A percentile compares a stretch with the other conserved stretches of the same genome.
Evolutionary conservation across 1,284 basidiomycete species (phyloP).

Genomic region (Apiotrichum laibachii): DNA sequence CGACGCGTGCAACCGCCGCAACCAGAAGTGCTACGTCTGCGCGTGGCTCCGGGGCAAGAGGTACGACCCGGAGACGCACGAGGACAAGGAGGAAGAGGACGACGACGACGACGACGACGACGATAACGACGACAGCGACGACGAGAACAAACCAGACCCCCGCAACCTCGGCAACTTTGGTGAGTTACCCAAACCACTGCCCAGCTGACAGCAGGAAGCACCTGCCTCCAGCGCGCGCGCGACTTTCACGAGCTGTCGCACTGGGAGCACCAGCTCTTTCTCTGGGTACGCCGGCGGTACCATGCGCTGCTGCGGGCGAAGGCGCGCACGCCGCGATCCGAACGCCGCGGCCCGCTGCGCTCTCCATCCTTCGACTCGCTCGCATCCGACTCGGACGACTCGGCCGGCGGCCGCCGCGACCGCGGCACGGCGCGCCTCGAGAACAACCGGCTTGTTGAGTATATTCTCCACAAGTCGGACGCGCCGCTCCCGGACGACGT

Average conservation of each 20-base stretch:
- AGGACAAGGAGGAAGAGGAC: neutral
- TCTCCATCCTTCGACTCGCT: neutral
- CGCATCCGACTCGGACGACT: constrained; percentile 19
- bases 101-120: neutral
- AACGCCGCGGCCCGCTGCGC: neutral
- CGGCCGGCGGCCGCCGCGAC: constrained; percentile 21
- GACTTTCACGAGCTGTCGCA: constrained; percentile 46
- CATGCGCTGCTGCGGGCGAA: constrained; percentile 33
- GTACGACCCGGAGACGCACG: constrained; percentile 6
- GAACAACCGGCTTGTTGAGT: constrained; percentile 19
- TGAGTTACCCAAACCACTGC: neutral
- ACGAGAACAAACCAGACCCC: no score
- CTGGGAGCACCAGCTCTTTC: constrained; percentile 35
- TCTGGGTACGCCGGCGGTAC: constrained; percentile 27
- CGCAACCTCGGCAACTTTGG: neutral
- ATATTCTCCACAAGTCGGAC: constrained; percentile 16
- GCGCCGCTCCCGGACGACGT: constrained; percentile 23
- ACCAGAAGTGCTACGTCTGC: constrained; percentile 5
- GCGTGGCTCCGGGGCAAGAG: neutral
- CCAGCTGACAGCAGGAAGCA: neutral
- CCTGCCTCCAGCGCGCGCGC: constrained; percentile 5
- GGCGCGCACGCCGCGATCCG: neutral
- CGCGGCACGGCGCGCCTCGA: neutral
- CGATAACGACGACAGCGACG: neutral
- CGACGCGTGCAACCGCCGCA: constrained; percentile 12